Evolutionary conservation across 768 basidiomycete species (phyloP).

Genomic region (Favolaschia claudopus): DNA sequence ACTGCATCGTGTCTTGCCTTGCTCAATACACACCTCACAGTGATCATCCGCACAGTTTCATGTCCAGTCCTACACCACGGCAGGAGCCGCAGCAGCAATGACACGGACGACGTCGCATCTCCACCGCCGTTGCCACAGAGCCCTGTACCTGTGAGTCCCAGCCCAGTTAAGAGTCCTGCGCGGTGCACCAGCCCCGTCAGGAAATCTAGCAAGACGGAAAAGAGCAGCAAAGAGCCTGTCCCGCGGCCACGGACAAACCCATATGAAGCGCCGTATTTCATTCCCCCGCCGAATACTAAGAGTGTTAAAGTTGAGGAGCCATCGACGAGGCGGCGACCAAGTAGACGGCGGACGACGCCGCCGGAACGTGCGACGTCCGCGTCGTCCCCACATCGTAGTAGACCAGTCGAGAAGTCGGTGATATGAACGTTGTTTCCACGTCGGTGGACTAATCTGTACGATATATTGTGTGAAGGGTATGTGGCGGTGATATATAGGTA

Average conservation of each 20-base stretch:
- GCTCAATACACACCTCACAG: background rate
- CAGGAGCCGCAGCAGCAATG: background rate
- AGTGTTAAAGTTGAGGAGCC: slow-evolving; percentile 18
- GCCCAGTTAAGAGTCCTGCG: background rate
- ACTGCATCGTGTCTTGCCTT: background rate
- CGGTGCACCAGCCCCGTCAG: background rate
- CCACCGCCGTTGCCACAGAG: background rate
- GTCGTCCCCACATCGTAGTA: too few species aligned
- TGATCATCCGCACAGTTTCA: slow-evolving; percentile 15
- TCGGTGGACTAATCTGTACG: too few species aligned
- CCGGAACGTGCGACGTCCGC: background rate
- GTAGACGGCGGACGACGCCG: slow-evolving; percentile 12
- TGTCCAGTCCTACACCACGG: slow-evolving; percentile 17
- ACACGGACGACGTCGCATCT: background rate
- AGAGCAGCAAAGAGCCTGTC: background rate
- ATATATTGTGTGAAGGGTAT: too few species aligned
- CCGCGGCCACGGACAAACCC: slow-evolving; percentile 23
- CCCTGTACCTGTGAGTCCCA: background rate
- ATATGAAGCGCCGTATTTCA: slow-evolving; percentile 28
- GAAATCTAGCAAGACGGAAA: background rate
- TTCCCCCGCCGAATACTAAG: slow-evolving; percentile 18
- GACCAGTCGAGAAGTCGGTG: too few species aligned
- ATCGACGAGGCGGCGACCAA: background rate
- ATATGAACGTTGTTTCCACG: too few species aligned
- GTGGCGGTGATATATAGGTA: too few species aligned